These are phyloP conservation scores for Nothomitra cinnamomea DNA, from an alignment of 2,329 filamentous ascomycete genomes.

Conservation along the genomic window DNA sequence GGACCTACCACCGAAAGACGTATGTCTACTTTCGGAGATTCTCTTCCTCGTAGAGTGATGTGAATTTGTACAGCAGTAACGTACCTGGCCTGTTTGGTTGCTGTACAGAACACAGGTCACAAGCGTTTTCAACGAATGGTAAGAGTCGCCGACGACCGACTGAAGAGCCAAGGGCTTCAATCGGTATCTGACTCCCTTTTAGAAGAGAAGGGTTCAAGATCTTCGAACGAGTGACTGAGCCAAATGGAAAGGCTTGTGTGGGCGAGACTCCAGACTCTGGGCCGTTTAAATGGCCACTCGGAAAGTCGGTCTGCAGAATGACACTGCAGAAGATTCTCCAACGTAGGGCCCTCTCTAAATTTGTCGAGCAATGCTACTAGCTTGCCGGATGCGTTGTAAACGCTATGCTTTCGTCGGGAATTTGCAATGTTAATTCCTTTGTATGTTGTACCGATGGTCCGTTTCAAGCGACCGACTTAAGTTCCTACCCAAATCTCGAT, in stretches of 20 bases:
- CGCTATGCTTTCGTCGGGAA: not conserved
- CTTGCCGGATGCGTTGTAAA: not conserved
- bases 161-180: not conserved
- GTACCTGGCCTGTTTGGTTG: not conserved
- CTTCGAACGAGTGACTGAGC: not conserved
- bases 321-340: not conserved
- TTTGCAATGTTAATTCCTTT: constrained; percentile 2
- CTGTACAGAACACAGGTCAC: not conserved
- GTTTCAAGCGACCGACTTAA: not conserved
- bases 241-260: not conserved
- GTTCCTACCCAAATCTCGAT: not conserved
- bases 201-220: not conserved
- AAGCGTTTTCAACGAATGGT: not conserved
- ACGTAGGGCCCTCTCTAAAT: not conserved
- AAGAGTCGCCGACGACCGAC: not conserved
- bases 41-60: too few species aligned
- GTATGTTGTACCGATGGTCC: constrained; percentile 1
- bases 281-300: too few species aligned
- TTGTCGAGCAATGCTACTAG: not conserved
- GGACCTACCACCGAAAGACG: too few species aligned
- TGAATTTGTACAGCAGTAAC: not conserved
- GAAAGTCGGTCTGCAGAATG: not conserved
- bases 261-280: not conserved
- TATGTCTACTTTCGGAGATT: too few species aligned
- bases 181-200: not conserved